phyloP scores from a whole-genome alignment of 208 protist species.

The Leptomonas seymouri region DNA sequence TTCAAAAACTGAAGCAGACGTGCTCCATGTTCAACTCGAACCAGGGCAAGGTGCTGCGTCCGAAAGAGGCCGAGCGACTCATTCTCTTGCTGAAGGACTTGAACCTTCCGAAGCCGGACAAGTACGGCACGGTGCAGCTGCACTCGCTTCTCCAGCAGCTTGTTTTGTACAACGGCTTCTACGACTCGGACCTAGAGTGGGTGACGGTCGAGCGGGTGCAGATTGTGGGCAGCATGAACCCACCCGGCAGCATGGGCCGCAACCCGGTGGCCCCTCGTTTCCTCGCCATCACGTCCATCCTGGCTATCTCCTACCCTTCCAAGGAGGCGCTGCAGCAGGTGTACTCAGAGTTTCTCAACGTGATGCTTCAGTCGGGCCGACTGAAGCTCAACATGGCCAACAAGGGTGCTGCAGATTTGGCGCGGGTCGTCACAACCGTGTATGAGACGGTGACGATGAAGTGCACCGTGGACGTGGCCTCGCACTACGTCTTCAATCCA shows the following conservation, averaged over 20 bases:
- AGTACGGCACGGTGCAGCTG: constrained; percentile 97
- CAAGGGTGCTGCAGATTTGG: constrained; percentile 87
- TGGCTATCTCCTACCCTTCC: constrained; percentile 94
- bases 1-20: constrained; percentile 96
- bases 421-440: constrained; percentile 93
- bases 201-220: constrained; percentile 95
- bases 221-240: constrained; percentile 97
- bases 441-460: constrained; percentile 91
- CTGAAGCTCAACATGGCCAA: constrained; percentile 76
- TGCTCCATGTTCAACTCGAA: constrained; percentile 93
- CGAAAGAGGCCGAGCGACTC: constrained; percentile 95
- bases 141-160: constrained; percentile 98
- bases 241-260: constrained; percentile 94
- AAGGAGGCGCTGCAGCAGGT: constrained; percentile 93
- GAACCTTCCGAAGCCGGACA: constrained; percentile 97
- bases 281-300: constrained; percentile 95
- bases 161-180: constrained; percentile 96
- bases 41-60: constrained; percentile 94
- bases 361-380: constrained; percentile 84
- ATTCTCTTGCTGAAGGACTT: constrained; percentile 97
- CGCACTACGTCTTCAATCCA: constrained; percentile 98
- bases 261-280: constrained; percentile 95
- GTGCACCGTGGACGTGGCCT: constrained; percentile 94
- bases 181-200: constrained; percentile 96
- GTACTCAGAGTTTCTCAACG: constrained; percentile 94